phyloP scores from a whole-genome alignment of 495 filamentous ascomycete genomes.

The Niebla homalea region DNA sequence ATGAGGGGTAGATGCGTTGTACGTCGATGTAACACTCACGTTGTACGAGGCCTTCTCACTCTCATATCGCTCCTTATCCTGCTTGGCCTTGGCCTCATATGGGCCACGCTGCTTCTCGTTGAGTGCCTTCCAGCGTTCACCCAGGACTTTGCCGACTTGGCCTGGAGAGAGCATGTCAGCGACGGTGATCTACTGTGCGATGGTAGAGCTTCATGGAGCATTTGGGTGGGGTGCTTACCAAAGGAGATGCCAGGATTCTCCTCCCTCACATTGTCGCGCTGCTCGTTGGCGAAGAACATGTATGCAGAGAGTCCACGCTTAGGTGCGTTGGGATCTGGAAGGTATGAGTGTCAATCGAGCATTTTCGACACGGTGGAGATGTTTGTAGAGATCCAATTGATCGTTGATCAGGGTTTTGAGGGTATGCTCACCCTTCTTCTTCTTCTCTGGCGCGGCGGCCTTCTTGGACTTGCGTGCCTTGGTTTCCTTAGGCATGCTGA shows the following conservation, averaged over 20 bases:
- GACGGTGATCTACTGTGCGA: neutral
- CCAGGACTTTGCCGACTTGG: slow-evolving; percentile 93
- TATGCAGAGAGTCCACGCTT: slow-evolving; percentile 99
- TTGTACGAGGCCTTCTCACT: slow-evolving; percentile 91
- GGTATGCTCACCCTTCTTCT: slow-evolving; percentile 63
- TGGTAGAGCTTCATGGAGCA: neutral
- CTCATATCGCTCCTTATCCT: slow-evolving; percentile 98
- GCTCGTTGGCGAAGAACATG: slow-evolving; percentile 99
- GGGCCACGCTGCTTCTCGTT: slow-evolving; percentile 77
- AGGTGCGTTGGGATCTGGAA: slow-evolving; percentile 85
- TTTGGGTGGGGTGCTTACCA: slow-evolving; percentile 40
- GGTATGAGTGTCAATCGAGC: neutral
- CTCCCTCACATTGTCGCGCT: slow-evolving; percentile 93
- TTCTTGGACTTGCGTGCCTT: slow-evolving; percentile 44
- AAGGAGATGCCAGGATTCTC: slow-evolving; percentile 98
- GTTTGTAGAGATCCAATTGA: too few relatives aligned
- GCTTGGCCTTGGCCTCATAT: slow-evolving; percentile 88
- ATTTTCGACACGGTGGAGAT: neutral
- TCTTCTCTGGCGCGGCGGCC: slow-evolving; percentile 40
- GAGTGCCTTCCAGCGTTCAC: slow-evolving; percentile 95
- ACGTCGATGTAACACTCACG: slow-evolving; percentile 35
- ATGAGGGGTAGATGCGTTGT: neutral
- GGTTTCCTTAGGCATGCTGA: slow-evolving; percentile 68
- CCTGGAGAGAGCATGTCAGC: slow-evolving; percentile 34
- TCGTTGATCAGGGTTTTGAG: slow-evolving; percentile 3